Percentiles rank a stretch among this genome's conserved stretches.
Evolutionary conservation across 805 yeast genomes (phyloP).

Genomic region (Ogataea paraovalis): DNA sequence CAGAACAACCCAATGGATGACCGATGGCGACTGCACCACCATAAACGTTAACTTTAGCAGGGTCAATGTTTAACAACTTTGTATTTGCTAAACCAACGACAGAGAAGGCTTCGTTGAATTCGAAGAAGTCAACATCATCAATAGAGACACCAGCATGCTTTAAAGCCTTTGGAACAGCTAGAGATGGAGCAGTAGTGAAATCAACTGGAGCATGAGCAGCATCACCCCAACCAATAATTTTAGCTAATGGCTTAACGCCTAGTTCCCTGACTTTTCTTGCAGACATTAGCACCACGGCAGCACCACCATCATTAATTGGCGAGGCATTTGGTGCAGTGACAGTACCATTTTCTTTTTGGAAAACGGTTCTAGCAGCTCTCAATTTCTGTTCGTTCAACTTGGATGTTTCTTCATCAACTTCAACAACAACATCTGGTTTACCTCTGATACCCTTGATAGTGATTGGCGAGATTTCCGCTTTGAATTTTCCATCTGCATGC

Average conservation of each 20-base stretch:
- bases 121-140: slow-evolving; percentile 81
- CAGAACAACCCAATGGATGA: slow-evolving; percentile 95
- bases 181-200: slow-evolving; percentile 93
- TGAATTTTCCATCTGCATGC: slow-evolving; percentile 75
- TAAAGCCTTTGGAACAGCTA: slow-evolving; percentile 94
- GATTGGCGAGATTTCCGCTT: slow-evolving; percentile 78
- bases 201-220: slow-evolving; percentile 94
- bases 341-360: slow-evolving; percentile 90
- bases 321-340: slow-evolving; percentile 98
- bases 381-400: slow-evolving; percentile 77
- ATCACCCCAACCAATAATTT: slow-evolving; percentile 93
- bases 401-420: slow-evolving; percentile 77
- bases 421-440: slow-evolving; percentile 72
- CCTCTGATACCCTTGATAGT: slow-evolving; percentile 88
- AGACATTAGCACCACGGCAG: slow-evolving; percentile 86
- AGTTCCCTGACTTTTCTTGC: slow-evolving; percentile 82
- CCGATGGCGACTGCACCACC: slow-evolving; percentile 98
- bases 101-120: slow-evolving; percentile 96
- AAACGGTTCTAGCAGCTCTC: slow-evolving; percentile 85
- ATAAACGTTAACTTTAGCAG: slow-evolving; percentile 72
- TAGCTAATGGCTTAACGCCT: slow-evolving; percentile 83
- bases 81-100: slow-evolving; percentile 93
- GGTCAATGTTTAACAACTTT: slow-evolving; percentile 59
- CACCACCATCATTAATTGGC: slow-evolving; percentile 96
- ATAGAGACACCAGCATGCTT: slow-evolving; percentile 70